Evolutionary conservation across 108 stramenopile species (phyloP).

Genomic region (Fragilariopsis cylindrus): DNA sequence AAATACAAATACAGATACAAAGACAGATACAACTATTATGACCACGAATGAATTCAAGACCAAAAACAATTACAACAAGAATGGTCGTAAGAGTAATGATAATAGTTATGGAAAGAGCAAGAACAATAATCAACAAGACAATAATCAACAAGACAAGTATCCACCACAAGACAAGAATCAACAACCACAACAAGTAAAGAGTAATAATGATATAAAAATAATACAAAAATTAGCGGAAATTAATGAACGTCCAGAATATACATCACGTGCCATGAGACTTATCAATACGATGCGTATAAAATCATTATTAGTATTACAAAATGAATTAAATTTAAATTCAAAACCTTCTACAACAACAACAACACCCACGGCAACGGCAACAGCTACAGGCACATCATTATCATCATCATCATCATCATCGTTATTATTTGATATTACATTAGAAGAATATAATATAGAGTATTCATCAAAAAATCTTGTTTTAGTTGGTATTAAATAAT

Average conservation of each 20-base stretch:
- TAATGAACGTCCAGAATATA: slow-evolving; percentile 27
- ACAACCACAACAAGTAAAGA: background rate
- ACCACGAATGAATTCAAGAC: background rate
- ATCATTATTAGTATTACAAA: slow-evolving; percentile 5
- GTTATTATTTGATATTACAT: background rate
- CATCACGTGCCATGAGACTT: slow-evolving; percentile 24
- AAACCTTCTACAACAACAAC: background rate
- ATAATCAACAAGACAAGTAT: background rate
- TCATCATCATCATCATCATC: background rate
- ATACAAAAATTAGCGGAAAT: slow-evolving; percentile 24
- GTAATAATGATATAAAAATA: background rate
- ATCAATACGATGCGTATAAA: slow-evolving; percentile 24
- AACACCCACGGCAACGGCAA: background rate
- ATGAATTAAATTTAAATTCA: background rate
- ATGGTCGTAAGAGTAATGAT: background rate
- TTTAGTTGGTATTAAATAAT: background rate
- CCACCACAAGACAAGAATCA: background rate
- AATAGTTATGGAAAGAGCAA: background rate
- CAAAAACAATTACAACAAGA: background rate
- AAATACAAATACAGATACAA: no score
- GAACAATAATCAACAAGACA: background rate
- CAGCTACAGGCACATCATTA: background rate
- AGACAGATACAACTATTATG: no score
- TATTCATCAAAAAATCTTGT: slow-evolving; percentile 17
- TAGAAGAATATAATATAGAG: slow-evolving; percentile 11